Evolutionary conservation across 2,329 filamentous ascomycete genomes (phyloP), one percentile per base, ranked within the genome.

Genomic region (Fusarium sp.): DNA sequence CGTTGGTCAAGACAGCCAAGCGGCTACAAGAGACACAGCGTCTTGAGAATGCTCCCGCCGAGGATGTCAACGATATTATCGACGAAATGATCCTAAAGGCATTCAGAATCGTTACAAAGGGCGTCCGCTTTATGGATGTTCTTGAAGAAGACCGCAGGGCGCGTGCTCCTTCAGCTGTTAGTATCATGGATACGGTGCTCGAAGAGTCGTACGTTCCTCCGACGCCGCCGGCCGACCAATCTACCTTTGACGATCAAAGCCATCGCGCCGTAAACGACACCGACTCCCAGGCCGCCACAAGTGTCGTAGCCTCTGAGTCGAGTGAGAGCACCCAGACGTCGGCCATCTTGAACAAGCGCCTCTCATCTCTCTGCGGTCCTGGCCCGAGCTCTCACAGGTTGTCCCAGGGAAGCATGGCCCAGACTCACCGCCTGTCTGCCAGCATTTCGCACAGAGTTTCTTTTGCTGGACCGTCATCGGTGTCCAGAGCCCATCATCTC

Each of bases 1-100:
- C 93, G 3, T 86, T 99, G 50, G 95, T 98, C 7, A 97, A 97
- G 83, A 93, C 93, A 2, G 94, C 94, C 20, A 98, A 98, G 83
- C 89, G 90, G 58, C 86, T 99, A 73, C 95, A 96, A 82, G 94
- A 95, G 78, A 88, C 90, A 72, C 91, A 94, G 67, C 87, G 85
- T 68, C 86, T 86, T 5, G 75, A 83, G 48, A 75, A 84, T 0
- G 82, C 85, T 16, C 85, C 87, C 0, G 81, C 84, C 0, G 88
- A 92, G 33, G 88, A 91, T 54, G 86, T 93, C 14, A 94, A 94
- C 78, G 91, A 93, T 77, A 90, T 96, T 67, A 90, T 98, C 67
- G 96, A 98, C 79, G 94, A 98, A 81, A 95, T 98, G 90, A 93
- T 98, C 27, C 85, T 97, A 63, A 97, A 95, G 82, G 95, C 95